phyloP scores from a whole-genome alignment of 2,329 filamentous ascomycete species.

The Arachnomyces sp. region DNA sequence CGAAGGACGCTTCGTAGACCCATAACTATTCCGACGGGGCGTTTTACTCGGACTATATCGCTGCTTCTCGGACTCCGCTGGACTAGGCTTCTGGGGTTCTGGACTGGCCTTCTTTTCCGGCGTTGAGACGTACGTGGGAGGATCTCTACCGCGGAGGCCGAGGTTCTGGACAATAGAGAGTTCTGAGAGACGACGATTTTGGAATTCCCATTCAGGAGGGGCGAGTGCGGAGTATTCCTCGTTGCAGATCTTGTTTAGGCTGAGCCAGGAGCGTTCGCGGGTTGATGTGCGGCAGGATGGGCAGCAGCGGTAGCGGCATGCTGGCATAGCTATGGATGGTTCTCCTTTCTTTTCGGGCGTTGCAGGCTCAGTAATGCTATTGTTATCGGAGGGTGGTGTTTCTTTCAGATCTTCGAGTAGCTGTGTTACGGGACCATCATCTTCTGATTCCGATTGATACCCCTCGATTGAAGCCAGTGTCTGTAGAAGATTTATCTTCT shows the following conservation, averaged over 20 bases:
- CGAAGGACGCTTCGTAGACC: no score
- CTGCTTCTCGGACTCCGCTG: no score
- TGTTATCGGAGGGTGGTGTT: not conserved
- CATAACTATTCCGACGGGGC: no score
- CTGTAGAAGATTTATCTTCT: constrained; percentile 28
- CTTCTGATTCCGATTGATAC: constrained; percentile 8
- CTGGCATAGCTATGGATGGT: constrained; percentile 5
- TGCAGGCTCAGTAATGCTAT: constrained; percentile 8
- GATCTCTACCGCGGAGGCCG: not conserved
- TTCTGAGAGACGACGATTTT: constrained; percentile 22
- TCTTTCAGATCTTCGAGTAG: not conserved
- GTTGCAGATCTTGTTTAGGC: constrained; percentile 36
- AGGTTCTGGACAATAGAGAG: constrained; percentile 17
- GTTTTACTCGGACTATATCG: no score
- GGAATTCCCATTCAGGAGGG: constrained; percentile 23
- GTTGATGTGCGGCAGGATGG: constrained; percentile 10
- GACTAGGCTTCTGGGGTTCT: no score
- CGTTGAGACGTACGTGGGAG: not conserved
- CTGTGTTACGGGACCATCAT: not conserved
- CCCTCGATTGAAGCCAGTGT: constrained; percentile 14
- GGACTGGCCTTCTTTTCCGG: constrained; percentile 17
- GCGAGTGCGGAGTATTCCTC: constrained; percentile 14
- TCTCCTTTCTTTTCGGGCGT: constrained; percentile 5
- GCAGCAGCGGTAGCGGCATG: constrained; percentile 8
- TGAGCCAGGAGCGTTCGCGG: constrained; percentile 37